phyloP scores from a whole-genome alignment of 306 rosid species.

The Elaeagnus macrophylla region DNA sequence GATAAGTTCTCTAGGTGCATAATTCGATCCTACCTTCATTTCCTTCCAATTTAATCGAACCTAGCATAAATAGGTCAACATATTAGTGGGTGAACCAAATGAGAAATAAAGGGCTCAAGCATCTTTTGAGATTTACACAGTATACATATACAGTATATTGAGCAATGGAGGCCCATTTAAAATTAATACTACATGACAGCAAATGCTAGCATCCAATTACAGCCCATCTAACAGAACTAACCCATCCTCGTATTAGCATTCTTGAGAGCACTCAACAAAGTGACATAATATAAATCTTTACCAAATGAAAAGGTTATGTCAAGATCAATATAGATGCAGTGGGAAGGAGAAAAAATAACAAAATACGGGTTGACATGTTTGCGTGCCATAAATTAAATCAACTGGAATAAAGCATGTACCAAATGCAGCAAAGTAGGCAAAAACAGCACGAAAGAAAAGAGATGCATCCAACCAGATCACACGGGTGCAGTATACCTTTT shows the following conservation, averaged over 20 bases:
- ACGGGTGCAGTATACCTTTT: slow-evolving; percentile 50
- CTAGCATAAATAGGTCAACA: slow-evolving; percentile 26
- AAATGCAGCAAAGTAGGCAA: neutral
- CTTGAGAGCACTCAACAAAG: neutral
- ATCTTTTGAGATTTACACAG: no score
- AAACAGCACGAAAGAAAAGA: neutral
- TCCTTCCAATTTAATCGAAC: slow-evolving; percentile 80
- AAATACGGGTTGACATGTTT: no score
- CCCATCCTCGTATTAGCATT: neutral
- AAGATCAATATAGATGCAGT: neutral
- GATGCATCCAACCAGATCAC: slow-evolving; percentile 1
- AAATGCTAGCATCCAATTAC: neutral
- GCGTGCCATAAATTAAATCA: neutral
- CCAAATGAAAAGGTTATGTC: neutral
- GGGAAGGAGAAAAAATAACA: no score
- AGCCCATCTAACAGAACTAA: neutral
- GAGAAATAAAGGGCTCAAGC: neutral
- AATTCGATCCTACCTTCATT: slow-evolving; percentile 26
- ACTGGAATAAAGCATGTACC: neutral
- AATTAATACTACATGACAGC: neutral
- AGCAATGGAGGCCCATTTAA: neutral
- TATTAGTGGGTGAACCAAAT: slow-evolving; percentile 6
- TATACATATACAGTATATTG: no score
- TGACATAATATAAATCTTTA: neutral
- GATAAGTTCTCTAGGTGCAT: slow-evolving; percentile 51